A percentile compares a stretch with the other conserved stretches of the same genome.
These are phyloP conservation scores for Cadophora malorum DNA, from an alignment of 2,329 filamentous ascomycete genomes.

Conservation along the genomic window DNA sequence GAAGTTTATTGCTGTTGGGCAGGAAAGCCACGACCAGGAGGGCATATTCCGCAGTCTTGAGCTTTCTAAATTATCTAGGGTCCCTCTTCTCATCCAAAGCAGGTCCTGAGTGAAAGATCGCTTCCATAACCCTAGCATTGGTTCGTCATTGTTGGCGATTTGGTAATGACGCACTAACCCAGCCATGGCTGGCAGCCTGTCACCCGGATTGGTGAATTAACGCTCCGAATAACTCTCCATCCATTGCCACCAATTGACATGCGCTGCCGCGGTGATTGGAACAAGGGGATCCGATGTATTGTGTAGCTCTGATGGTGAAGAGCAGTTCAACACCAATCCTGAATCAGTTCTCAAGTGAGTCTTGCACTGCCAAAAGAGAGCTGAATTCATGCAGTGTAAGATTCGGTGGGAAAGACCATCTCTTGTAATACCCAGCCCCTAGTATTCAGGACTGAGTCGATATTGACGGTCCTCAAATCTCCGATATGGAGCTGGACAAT, in stretches of 20 bases:
- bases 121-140: constrained; percentile 16
- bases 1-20: background rate
- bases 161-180: constrained; percentile 12
- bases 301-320: background rate
- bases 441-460: constrained; percentile 4
- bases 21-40: constrained; percentile 19
- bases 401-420: constrained; percentile 19
- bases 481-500: background rate
- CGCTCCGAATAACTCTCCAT: constrained; percentile 14
- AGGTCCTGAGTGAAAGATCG: constrained; percentile 2
- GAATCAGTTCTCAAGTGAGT: background rate
- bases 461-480: background rate
- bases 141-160: background rate
- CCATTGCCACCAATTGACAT: constrained; percentile 13
- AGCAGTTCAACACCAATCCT: constrained; percentile 4
- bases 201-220: background rate
- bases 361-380: constrained; percentile 7
- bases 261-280: too few relatives aligned
- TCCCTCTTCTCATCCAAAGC: background rate
- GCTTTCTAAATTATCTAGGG: background rate
- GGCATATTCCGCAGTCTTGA: background rate
- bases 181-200: constrained; percentile 15
- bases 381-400: constrained; percentile 6
- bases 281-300: background rate
- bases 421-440: constrained; percentile 19